These are phyloP conservation scores for Candida buenavistaensis DNA, from an alignment of 1,139 yeast genomes.

Conservation along the genomic window DNA sequence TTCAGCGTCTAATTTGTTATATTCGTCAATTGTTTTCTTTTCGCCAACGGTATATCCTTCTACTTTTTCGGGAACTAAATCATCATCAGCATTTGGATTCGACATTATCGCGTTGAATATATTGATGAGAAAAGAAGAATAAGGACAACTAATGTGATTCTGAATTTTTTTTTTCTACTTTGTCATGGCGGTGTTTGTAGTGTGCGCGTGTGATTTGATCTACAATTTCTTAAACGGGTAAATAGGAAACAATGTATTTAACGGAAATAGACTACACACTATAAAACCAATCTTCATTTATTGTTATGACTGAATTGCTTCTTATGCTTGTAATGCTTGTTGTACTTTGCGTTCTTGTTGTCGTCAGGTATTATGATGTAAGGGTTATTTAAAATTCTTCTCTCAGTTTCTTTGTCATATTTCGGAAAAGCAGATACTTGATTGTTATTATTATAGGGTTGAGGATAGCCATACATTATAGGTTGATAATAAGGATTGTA, in stretches of 20 bases:
- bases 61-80: slow-evolving; percentile 60
- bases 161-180: too few species aligned
- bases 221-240: too few species aligned
- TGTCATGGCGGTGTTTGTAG: too few species aligned
- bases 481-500: slow-evolving; percentile 12
- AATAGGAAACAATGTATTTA: too few species aligned
- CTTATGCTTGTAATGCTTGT: slow-evolving; percentile 1
- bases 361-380: slow-evolving; percentile 30
- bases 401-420: slow-evolving; percentile 31
- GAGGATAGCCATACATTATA: slow-evolving; percentile 7
- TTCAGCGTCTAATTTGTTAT: slow-evolving; percentile 80
- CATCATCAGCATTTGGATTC: slow-evolving; percentile 43
- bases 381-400: slow-evolving; percentile 32
- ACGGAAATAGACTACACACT: background rate
- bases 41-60: slow-evolving; percentile 78
- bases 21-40: slow-evolving; percentile 84
- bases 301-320: slow-evolving; percentile 1
- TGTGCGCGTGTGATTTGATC: too few species aligned
- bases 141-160: too few species aligned
- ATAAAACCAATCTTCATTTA: background rate
- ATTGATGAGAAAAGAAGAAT: background rate
- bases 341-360: slow-evolving; percentile 1
- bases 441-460: slow-evolving; percentile 3
- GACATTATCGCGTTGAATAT: slow-evolving; percentile 11
- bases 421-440: slow-evolving; percentile 9